Evolutionary conservation across 2,329 filamentous ascomycete genomes (phyloP).

Genomic region (Aureobasidium sp.): DNA sequence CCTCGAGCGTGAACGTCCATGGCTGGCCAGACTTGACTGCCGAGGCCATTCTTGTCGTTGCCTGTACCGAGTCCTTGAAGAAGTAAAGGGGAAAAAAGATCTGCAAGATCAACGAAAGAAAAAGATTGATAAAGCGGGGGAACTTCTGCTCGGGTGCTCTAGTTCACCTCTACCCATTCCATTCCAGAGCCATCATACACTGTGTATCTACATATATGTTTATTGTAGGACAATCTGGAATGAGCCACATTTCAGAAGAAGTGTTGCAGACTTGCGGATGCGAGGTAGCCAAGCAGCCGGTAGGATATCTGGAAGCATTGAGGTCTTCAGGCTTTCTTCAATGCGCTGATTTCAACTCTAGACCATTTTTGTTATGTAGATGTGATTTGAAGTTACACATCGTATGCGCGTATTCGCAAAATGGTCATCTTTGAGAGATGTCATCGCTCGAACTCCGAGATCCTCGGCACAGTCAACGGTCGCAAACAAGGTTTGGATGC

Average conservation of each 20-base stretch:
- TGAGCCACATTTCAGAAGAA: neutral
- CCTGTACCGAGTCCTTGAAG: neutral
- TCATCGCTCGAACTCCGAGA: neutral
- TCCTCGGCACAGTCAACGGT: neutral
- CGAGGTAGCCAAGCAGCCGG: neutral
- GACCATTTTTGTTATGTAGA: neutral
- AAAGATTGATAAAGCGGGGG: neutral
- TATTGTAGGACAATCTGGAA: neutral
- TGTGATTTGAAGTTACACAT: neutral
- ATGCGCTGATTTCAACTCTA: too few species aligned
- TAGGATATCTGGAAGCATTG: too few species aligned
- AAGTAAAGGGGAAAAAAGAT: neutral
- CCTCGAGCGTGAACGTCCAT: slow-evolving; percentile 28
- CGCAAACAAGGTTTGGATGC: neutral
- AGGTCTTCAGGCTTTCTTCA: neutral
- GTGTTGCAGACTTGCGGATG: neutral
- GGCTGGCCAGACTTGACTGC: slow-evolving; percentile 19
- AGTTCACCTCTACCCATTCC: neutral
- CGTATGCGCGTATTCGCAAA: neutral
- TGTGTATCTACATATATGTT: neutral
- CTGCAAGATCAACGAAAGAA: neutral
- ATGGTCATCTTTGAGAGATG: neutral
- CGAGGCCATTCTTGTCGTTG: neutral
- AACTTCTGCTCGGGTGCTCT: neutral
- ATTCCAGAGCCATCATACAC: too few species aligned